Conservation (phyloP, 441 rosid genomes). For the Dalechampia spathulata region DNA sequence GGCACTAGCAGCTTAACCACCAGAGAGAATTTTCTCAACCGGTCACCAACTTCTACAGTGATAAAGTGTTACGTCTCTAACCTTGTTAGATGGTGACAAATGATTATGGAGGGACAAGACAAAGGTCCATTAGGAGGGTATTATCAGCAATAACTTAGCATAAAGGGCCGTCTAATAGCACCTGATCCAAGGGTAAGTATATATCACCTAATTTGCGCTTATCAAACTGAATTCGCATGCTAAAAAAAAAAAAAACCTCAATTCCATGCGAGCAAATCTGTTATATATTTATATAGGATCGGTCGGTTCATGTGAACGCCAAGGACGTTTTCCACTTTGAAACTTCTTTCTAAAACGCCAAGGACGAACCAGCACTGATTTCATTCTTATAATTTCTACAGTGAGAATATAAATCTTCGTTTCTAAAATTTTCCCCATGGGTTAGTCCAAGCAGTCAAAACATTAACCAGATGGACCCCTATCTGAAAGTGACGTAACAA, state of each 20-base stretch:
- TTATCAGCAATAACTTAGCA: background rate
- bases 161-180: background rate
- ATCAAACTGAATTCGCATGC: too few species aligned
- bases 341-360: too few species aligned
- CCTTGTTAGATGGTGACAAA: background rate
- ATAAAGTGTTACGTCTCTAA: background rate
- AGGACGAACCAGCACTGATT: background rate
- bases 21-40: background rate
- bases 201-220: too few species aligned
- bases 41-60: background rate
- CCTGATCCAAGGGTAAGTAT: background rate
- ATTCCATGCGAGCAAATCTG: too few species aligned
- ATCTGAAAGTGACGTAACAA: constrained; percentile 16
- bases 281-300: too few species aligned
- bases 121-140: background rate
- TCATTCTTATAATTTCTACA: background rate
- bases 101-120: background rate
- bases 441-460: constrained; percentile 5
- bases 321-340: too few species aligned
- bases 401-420: constrained; percentile 3
- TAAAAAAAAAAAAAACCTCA: too few species aligned
- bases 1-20: background rate
- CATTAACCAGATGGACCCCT: constrained; percentile 7
- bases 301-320: too few species aligned
- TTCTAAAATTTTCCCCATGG: background rate